Conservation (phyloP, 2,329 filamentous ascomycete species). For the Fusarium domesticum region DNA sequence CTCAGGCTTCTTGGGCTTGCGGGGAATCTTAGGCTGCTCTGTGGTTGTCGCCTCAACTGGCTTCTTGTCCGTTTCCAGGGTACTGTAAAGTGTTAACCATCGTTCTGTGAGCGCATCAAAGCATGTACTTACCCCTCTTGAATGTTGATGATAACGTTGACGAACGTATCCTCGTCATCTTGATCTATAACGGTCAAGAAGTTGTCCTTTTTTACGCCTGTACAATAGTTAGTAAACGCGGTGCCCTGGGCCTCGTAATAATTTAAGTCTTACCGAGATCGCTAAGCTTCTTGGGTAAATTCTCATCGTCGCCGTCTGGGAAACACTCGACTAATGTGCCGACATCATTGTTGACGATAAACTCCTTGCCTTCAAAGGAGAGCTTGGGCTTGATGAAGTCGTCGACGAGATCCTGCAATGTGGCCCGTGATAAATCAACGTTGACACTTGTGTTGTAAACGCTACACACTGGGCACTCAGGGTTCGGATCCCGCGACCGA, state of each 20-base stretch:
- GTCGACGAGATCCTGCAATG: slow-evolving; percentile 75
- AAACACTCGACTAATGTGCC: slow-evolving; percentile 65
- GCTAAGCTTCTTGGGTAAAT: slow-evolving; percentile 72
- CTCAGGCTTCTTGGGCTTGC: slow-evolving; percentile 47
- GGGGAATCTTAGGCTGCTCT: slow-evolving; percentile 50
- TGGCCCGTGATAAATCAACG: slow-evolving; percentile 69
- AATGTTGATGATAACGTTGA: slow-evolving; percentile 75
- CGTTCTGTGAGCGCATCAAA: background rate
- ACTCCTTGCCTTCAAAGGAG: slow-evolving; percentile 73
- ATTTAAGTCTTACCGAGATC: slow-evolving; percentile 63
- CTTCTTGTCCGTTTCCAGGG: slow-evolving; percentile 46
- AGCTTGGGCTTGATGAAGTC: slow-evolving; percentile 67
- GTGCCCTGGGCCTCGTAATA: background rate
- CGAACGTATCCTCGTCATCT: slow-evolving; percentile 68
- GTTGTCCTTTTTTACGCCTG: slow-evolving; percentile 66
- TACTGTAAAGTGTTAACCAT: slow-evolving; percentile 38
- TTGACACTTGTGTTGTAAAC: slow-evolving; percentile 65
- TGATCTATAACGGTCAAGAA: slow-evolving; percentile 86
- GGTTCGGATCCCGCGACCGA: slow-evolving; percentile 63
- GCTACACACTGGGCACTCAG: slow-evolving; percentile 79
- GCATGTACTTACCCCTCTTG: slow-evolving; percentile 53
- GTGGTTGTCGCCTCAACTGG: slow-evolving; percentile 49
- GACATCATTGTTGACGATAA: slow-evolving; percentile 71
- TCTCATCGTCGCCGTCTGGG: slow-evolving; percentile 77
- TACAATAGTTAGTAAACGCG: slow-evolving; percentile 15